phyloP scores from a whole-genome alignment of 805 yeast genomes.

The Metschnikowia borealis region DNA sequence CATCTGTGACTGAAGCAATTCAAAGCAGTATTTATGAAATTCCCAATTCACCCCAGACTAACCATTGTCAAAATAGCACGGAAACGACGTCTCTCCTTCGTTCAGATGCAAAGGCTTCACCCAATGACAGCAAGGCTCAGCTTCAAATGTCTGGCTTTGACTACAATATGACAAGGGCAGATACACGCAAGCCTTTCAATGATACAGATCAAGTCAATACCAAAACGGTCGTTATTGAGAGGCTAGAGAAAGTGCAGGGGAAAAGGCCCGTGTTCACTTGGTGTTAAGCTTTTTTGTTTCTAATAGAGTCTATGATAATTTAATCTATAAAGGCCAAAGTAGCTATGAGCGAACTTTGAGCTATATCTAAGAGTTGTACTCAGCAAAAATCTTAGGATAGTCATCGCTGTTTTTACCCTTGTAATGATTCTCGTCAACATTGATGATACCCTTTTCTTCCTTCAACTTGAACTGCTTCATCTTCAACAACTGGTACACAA shows the following conservation, averaged over 20 bases:
- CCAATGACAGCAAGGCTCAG: neutral
- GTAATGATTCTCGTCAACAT: slow-evolving; percentile 11
- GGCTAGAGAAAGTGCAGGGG: slow-evolving; percentile 50
- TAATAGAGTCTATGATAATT: neutral
- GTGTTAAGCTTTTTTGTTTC: slow-evolving; percentile 33
- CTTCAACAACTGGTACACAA: slow-evolving; percentile 56
- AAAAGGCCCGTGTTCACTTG: slow-evolving; percentile 67
- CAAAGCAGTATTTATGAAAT: slow-evolving; percentile 22
- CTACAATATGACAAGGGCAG: slow-evolving; percentile 16
- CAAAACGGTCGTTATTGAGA: slow-evolving; percentile 54
- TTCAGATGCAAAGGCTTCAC: neutral
- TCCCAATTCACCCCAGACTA: neutral
- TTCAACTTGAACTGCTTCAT: slow-evolving; percentile 59
- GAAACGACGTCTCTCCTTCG: slow-evolving; percentile 1
- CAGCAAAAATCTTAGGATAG: slow-evolving; percentile 16
- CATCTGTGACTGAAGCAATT: slow-evolving; percentile 41
- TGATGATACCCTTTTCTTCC: slow-evolving; percentile 47
- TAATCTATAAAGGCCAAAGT: neutral
- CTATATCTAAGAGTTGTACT: neutral
- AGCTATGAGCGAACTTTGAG: neutral
- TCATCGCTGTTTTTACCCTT: slow-evolving; percentile 15
- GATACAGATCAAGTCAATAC: slow-evolving; percentile 19
- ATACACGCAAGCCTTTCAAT: slow-evolving; percentile 1
- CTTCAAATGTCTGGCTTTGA: slow-evolving; percentile 22
- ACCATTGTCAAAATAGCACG: neutral